Evolutionary conservation across 2,329 filamentous ascomycete genomes (phyloP), one percentile per base, ranked within the genome.

Genomic region (Plenodomus biglobosus): DNA sequence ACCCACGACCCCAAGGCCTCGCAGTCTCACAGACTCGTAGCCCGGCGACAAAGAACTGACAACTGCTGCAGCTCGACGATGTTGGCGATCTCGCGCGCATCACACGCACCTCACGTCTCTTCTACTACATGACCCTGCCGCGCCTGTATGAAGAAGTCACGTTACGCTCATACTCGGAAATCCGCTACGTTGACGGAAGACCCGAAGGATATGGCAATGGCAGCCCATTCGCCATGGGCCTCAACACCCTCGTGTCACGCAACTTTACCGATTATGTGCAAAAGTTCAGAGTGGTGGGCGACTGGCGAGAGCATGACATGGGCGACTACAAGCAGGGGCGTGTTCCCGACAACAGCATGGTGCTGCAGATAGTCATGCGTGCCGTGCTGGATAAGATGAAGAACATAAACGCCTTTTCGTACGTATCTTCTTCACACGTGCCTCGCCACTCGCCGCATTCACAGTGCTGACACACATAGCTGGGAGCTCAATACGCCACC

Each of bases 51-150:
- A 38, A n/a, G 11, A 34, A 43, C 55, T 54, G 40, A 61, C 47
- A 40, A 15, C 30, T 8, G 37, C 40, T 42, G 3, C 59, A 83
- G 80, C 70, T 85, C 40, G 80, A 85, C 53, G 75, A 84, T 71
- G 73, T 76, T 37, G 78, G 70, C 50, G 83, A 85, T 61, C 76
- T 85, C 20, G 81, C 82, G 24, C 76, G 81, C 50, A 67, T 84
- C 44, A 84, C 81, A 53, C 76, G 81, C 48, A 83, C 82, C 42
- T 84, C 80, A 52, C 77, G 81, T 13, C 75, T 85, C 35, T 76
- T 85, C 58, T 82, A 85, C 57, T 86, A 85, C 70, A 85, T 86
- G 81, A 76, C 80, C 27, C 72, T 85, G 2, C 83, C 83, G 17
- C 80, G 80, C 47, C 76, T 86, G 35, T 86, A 85, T 68, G 75